Conservation (phyloP, 2,329 filamentous ascomycete genomes). For the Hypocreales sp. region DNA sequence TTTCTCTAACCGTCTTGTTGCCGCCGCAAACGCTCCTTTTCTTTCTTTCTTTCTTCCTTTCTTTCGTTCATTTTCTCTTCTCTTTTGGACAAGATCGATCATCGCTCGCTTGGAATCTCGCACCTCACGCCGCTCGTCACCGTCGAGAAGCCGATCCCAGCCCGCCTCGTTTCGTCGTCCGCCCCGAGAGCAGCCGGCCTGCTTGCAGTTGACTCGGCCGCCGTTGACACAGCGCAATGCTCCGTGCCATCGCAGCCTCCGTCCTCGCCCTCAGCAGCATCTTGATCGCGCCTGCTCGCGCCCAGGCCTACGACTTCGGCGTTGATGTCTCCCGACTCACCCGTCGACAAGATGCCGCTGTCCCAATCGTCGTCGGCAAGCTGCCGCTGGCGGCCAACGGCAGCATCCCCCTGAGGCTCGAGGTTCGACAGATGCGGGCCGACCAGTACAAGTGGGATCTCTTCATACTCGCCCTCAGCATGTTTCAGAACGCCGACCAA, state of each 20-base stretch:
- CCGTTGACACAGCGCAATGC: too few species aligned
- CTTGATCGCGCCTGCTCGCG: slow-evolving; percentile 2
- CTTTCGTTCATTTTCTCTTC: too few species aligned
- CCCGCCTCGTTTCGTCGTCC: too few species aligned
- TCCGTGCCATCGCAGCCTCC: background rate
- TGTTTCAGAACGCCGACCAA: slow-evolving; percentile 55
- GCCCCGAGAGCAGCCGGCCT: too few species aligned
- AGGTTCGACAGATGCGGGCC: slow-evolving; percentile 51
- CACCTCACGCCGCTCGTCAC: too few species aligned
- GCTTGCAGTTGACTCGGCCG: too few species aligned
- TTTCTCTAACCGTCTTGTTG: too few species aligned
- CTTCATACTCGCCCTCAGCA: slow-evolving; percentile 58
- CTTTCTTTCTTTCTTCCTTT: too few species aligned
- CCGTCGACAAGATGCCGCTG: slow-evolving; percentile 21
- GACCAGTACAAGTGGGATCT: slow-evolving; percentile 58
- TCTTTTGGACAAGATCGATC: too few species aligned
- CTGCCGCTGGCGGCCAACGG: slow-evolving; percentile 23
- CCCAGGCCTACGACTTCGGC: slow-evolving; percentile 34
- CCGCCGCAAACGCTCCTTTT: too few species aligned
- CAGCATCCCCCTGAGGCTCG: slow-evolving; percentile 35
- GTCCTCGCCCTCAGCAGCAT: background rate
- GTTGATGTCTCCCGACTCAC: slow-evolving; percentile 22
- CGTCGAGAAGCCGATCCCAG: too few species aligned
- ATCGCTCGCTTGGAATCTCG: too few species aligned
- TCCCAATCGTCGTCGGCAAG: slow-evolving; percentile 25